These are phyloP conservation scores for Cyberlindnera nakhonratchasimensis DNA, from an alignment of 805 yeast species.

Conservation along the genomic window DNA sequence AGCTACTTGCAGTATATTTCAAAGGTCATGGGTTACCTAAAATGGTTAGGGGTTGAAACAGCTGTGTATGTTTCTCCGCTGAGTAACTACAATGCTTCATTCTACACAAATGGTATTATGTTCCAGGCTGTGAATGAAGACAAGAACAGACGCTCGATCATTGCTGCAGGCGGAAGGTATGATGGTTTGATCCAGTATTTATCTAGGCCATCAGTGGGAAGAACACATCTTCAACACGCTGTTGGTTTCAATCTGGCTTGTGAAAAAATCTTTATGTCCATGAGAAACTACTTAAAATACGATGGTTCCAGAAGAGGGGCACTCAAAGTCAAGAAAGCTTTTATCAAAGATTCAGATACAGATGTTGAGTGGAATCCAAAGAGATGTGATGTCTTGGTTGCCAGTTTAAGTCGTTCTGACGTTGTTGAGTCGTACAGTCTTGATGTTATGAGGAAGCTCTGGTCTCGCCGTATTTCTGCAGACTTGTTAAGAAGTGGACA, in stretches of 20 bases:
- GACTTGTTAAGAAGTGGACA: slow-evolving; percentile 53
- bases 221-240: slow-evolving; percentile 46
- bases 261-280: slow-evolving; percentile 54
- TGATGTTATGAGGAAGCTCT: slow-evolving; percentile 57
- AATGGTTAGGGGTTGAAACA: slow-evolving; percentile 55
- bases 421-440: slow-evolving; percentile 58
- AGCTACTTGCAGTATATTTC: slow-evolving; percentile 58
- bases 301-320: slow-evolving; percentile 26
- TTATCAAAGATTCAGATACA: slow-evolving; percentile 33
- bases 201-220: slow-evolving; percentile 50
- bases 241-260: slow-evolving; percentile 87
- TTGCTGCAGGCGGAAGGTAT: slow-evolving; percentile 95
- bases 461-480: slow-evolving; percentile 78
- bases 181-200: slow-evolving; percentile 67
- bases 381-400: slow-evolving; percentile 79
- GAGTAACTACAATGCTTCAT: slow-evolving; percentile 76
- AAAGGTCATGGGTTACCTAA: slow-evolving; percentile 51
- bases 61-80: slow-evolving; percentile 71
- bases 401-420: slow-evolving; percentile 55
- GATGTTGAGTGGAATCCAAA: slow-evolving; percentile 47
- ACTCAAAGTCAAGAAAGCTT: slow-evolving; percentile 33
- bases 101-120: slow-evolving; percentile 81
- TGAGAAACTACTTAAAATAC: slow-evolving; percentile 44
- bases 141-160: slow-evolving; percentile 38
- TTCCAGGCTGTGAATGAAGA: slow-evolving; percentile 79